A percentile compares a stretch with the other conserved stretches of the same genome.
phyloP scores from a whole-genome alignment of 2,329 filamentous ascomycete genomes.

The Tolypocladium capitatum region DNA sequence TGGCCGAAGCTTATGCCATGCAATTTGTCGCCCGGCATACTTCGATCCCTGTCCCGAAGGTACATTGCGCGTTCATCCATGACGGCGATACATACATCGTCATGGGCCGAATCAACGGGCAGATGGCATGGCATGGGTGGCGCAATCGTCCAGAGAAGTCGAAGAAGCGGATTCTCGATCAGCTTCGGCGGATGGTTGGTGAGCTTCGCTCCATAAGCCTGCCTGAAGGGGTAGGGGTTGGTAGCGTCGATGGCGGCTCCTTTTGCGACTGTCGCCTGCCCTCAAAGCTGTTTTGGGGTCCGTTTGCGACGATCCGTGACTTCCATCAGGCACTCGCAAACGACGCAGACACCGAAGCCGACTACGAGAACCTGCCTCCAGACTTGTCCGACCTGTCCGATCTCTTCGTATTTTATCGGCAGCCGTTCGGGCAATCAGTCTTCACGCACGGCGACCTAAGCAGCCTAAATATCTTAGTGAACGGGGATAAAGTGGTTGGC shows the following conservation, averaged over 20 bases:
- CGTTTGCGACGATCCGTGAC: not conserved
- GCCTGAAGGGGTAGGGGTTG: not conserved
- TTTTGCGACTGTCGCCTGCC: not conserved
- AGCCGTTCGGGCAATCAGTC: conserved; percentile 18
- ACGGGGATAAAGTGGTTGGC: conserved; percentile 21
- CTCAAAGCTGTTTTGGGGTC: not conserved
- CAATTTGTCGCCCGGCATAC: conserved; percentile 8
- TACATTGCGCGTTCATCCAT: conserved; percentile 7
- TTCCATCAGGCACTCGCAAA: not conserved
- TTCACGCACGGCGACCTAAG: conserved; percentile 35
- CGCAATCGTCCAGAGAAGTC: conserved; percentile 3
- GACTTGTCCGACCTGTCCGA: conserved; percentile 15
- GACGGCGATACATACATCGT: conserved; percentile 2
- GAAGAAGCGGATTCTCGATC: conserved; percentile 6
- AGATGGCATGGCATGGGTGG: conserved; percentile 6
- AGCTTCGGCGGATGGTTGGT: conserved; percentile 9
- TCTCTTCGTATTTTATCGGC: conserved; percentile 20
- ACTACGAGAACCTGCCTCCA: conserved; percentile 4
- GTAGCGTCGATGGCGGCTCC: not conserved
- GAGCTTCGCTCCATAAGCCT: not conserved
- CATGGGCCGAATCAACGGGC: conserved; percentile 16
- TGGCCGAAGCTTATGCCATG: conserved; percentile 10
- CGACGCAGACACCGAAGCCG: not conserved
- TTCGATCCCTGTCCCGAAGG: conserved; percentile 8
- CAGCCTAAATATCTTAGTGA: conserved; percentile 27